Conservation (phyloP, 202 grass and related monocot species). For the Carex arenaria region DNA sequence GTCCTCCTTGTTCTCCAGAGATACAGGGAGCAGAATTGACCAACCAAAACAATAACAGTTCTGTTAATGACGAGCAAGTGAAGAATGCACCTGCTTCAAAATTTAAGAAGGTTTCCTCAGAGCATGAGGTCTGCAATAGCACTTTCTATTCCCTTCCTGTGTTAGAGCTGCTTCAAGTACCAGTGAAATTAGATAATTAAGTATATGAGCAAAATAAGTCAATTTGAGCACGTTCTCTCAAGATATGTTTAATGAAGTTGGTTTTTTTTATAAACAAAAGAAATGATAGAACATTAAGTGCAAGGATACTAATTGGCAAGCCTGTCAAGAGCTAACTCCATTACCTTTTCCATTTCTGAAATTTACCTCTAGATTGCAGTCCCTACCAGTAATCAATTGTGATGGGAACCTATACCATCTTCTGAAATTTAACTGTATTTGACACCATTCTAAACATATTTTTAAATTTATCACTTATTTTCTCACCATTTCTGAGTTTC, state of each 20-base stretch:
- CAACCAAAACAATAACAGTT: constrained; percentile 26
- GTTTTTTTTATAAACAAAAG: background rate
- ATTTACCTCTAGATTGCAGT: background rate
- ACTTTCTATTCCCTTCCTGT: background rate
- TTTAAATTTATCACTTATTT: constrained; percentile 3
- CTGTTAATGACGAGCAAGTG: constrained; percentile 22
- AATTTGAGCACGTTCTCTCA: background rate
- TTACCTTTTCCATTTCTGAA: background rate
- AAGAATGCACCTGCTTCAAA: constrained; percentile 10
- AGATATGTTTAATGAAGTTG: background rate
- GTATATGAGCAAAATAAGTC: background rate
- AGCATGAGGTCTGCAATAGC: constrained; percentile 18
- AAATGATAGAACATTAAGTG: background rate
- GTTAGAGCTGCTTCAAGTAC: background rate
- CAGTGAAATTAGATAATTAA: background rate
- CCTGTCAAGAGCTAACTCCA: background rate
- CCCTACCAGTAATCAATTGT: background rate
- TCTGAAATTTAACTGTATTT: background rate
- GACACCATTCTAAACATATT: too few relatives aligned
- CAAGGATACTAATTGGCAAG: background rate
- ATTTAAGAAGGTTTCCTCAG: constrained; percentile 31
- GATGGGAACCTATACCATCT: background rate
- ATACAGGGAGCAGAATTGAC: constrained; percentile 1
- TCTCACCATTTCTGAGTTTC: background rate
- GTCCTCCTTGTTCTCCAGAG: constrained; percentile 12